Evolutionary conservation across 2,329 filamentous ascomycete genomes (phyloP), one percentile per base, ranked within the genome.

Genomic region (Beauveria varroae): DNA sequence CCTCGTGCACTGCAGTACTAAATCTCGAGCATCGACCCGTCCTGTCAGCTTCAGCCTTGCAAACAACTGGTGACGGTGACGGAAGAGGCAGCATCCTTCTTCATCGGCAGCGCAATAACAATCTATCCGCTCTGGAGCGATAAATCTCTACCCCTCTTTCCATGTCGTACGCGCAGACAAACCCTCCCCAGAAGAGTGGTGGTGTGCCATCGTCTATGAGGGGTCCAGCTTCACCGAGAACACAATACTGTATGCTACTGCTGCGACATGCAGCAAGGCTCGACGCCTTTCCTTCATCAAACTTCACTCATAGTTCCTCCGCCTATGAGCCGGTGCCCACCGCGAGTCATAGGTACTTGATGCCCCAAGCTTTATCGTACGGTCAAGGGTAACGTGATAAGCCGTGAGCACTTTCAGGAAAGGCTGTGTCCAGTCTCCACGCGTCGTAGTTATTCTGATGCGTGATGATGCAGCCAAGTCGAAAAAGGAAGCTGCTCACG

Each of bases 31-130:
- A 37, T 37, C 34, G 34, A 37, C 34, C 16, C 34, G 34, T 16
- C 12, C 49, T 18, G 20, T 60, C 57, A 60, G 47, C 57, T 53
- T 60, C 57, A 60, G 57, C 57, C 49, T 43, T 46, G 47, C 57
- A 59, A 59, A 59, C 47, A n/a, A 41, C 37, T 10, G 56, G 37
- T 51, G 46, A 58, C 34, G 34, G 14, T 51, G 56, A 58, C 34
- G 34, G n/a, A 16, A 49, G 37, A 51, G 30, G 44, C 54, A 40
- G 34, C 56, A 28, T 28, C 46, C 28, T 50, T 22, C 6, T 20
- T 26, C 37, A 37, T 52, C 57, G 40, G 47, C 26, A n/a, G 22
- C 16, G 22, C 20, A 51, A 51, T 18, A 51, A 43, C 3, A 30
- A 30, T 58, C 56, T 5, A 58, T 60, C 57, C 49, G 26, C 16